Percentiles rank a stretch among this genome's conserved stretches.
Conservation (phyloP, 78 protist genomes). For the Dictyostelium intermedium region DNA sequence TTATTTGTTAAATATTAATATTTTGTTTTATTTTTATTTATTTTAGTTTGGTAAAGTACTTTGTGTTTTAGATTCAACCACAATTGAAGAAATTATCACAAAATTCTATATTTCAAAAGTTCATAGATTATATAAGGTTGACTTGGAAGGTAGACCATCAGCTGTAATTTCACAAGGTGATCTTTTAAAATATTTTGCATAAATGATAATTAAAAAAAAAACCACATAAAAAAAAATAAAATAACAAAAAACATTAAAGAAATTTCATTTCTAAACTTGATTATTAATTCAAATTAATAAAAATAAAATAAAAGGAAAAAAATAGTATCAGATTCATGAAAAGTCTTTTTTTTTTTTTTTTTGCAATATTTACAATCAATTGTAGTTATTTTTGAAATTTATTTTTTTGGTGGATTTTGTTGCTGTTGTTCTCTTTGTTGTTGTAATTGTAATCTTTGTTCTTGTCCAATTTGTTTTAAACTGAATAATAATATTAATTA, state of each 20-base stretch:
- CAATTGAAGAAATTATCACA: constrained; percentile 34
- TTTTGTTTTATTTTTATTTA: background rate
- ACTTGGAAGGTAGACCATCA: constrained; percentile 9
- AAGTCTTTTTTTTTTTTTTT: background rate
- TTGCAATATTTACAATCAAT: background rate
- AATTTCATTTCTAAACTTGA: too few species aligned
- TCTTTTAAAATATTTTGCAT: constrained; percentile 10
- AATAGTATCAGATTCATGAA: background rate
- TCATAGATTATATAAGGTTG: constrained; percentile 35
- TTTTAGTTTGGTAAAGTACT: constrained; percentile 30
- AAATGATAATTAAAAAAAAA: background rate
- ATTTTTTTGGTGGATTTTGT: background rate
- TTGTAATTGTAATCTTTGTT: background rate
- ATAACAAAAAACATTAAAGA: background rate
- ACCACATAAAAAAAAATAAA: background rate
- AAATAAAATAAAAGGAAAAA: background rate
- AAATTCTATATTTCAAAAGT: constrained; percentile 42
- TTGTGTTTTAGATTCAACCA: constrained; percentile 11
- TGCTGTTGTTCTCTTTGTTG: background rate
- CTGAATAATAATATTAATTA: background rate
- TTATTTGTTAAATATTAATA: background rate
- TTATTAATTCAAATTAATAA: too few species aligned
- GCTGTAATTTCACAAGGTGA: constrained; percentile 60
- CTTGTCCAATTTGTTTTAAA: constrained; percentile 14
- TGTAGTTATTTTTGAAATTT: background rate